Evolutionary conservation across 2,329 filamentous ascomycete genomes (phyloP).

Genomic region (Ilyonectria destructans): DNA sequence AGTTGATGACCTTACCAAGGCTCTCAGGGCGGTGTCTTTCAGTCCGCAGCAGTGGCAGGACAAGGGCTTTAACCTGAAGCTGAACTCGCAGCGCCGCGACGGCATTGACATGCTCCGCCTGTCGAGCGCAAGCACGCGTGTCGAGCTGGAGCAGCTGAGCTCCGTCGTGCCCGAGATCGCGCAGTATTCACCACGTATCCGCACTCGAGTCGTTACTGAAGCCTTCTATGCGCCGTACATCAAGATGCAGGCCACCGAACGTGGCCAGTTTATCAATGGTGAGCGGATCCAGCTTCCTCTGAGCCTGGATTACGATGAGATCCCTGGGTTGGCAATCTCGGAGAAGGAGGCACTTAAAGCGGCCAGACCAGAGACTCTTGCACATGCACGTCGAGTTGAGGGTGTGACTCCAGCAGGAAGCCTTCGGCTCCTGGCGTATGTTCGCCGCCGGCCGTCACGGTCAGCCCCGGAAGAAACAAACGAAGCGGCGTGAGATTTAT

Average conservation of each 20-base stretch:
- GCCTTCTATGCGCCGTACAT: slow-evolving; percentile 91
- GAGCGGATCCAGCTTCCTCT: slow-evolving; percentile 81
- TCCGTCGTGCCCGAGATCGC: slow-evolving; percentile 71
- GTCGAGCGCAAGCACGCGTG: slow-evolving; percentile 64
- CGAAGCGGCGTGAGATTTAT: background rate
- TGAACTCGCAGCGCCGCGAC: slow-evolving; percentile 77
- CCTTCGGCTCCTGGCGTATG: slow-evolving; percentile 74
- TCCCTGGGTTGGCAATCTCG: slow-evolving; percentile 84
- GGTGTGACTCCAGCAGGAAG: slow-evolving; percentile 78
- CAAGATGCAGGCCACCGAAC: slow-evolving; percentile 77
- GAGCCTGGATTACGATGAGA: slow-evolving; percentile 82
- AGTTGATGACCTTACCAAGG: slow-evolving; percentile 75
- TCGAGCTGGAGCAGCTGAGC: slow-evolving; percentile 69
- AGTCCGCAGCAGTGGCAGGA: slow-evolving; percentile 78
- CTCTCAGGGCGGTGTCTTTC: slow-evolving; percentile 73
- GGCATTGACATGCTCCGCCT: slow-evolving; percentile 87
- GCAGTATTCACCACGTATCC: slow-evolving; percentile 72
- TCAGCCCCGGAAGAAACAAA: background rate
- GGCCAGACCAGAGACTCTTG: slow-evolving; percentile 86
- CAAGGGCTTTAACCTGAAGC: slow-evolving; percentile 79
- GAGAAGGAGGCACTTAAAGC: slow-evolving; percentile 81
- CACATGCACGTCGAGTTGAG: slow-evolving; percentile 90
- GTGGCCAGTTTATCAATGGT: slow-evolving; percentile 80
- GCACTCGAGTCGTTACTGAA: slow-evolving; percentile 83
- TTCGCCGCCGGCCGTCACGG: slow-evolving; percentile 58